Conservation (phyloP, 176 grass and related monocot genomes). For the Oryza australiensis region DNA sequence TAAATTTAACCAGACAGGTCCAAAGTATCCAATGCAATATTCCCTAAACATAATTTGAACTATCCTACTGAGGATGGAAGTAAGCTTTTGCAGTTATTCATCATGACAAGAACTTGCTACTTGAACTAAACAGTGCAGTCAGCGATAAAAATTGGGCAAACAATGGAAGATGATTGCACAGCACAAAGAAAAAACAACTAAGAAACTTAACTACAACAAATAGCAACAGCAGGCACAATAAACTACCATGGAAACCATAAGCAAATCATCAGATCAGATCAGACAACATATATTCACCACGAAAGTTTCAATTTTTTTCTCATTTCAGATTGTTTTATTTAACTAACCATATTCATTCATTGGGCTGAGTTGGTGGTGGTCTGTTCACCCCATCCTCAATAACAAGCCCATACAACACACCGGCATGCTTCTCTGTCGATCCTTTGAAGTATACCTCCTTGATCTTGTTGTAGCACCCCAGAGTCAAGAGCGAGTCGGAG, state of each 20-base stretch:
- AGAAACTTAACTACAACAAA: neutral
- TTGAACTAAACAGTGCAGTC: conserved; percentile 14
- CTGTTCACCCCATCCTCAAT: conserved; percentile 48
- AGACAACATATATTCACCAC: conserved; percentile 43
- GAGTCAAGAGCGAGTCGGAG: conserved; percentile 61
- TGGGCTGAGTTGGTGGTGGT: conserved; percentile 22
- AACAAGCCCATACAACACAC: conserved; percentile 72
- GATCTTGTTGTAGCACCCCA: conserved; percentile 53
- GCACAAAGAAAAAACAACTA: neutral
- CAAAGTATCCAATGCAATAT: neutral
- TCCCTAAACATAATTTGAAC: neutral
- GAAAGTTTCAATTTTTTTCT: conserved; percentile 22
- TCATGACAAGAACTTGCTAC: neutral
- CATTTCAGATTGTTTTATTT: conserved; percentile 61
- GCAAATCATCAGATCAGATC: conserved; percentile 31
- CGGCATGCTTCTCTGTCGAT: conserved; percentile 51
- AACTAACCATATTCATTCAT: conserved; percentile 46
- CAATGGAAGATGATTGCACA: neutral
- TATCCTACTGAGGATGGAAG: neutral
- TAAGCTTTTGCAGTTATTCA: neutral
- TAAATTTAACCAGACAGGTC: neutral
- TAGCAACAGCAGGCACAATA: conserved; percentile 22
- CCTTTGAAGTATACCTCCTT: conserved; percentile 47
- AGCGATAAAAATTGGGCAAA: neutral
- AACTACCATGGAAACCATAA: conserved; percentile 24